These are phyloP conservation scores for Lolium rigidum DNA, from an alignment of 176 grass and related monocot species.

Conservation along the genomic window DNA sequence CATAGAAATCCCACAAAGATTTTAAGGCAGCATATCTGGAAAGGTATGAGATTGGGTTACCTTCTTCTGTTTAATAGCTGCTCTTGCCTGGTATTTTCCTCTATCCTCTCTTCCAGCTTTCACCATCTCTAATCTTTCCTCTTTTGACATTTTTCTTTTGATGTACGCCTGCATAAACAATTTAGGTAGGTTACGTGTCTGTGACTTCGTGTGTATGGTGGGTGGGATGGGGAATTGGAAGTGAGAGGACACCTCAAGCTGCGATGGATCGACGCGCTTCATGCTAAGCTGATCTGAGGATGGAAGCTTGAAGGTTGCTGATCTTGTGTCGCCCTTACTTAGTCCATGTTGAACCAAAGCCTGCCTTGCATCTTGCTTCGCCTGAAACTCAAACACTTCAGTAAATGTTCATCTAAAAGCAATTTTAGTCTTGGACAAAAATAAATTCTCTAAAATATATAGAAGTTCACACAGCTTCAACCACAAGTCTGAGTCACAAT, in stretches of 20 bases:
- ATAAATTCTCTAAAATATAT: not conserved
- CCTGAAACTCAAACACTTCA: conserved; percentile 50
- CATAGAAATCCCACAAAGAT: not conserved
- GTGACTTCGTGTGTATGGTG: not conserved
- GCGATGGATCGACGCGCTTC: conserved; percentile 73
- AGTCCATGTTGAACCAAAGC: conserved; percentile 74
- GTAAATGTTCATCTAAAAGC: conserved; percentile 22
- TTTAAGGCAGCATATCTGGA: not conserved
- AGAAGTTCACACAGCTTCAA: not conserved
- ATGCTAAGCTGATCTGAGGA: conserved; percentile 74
- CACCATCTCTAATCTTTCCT: conserved; percentile 67
- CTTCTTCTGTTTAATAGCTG: conserved; percentile 77
- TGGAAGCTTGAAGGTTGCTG: conserved; percentile 59
- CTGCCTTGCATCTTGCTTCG: conserved; percentile 71
- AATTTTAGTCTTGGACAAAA: not conserved
- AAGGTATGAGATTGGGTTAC: conserved; percentile 25
- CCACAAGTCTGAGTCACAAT: not conserved
- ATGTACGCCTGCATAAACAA: conserved; percentile 55
- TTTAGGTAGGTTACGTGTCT: not conserved
- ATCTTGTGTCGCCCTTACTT: conserved; percentile 45
- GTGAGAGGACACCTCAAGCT: conserved; percentile 55
- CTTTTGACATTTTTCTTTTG: conserved; percentile 68
- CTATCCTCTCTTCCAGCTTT: conserved; percentile 88
- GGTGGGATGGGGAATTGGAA: not conserved
- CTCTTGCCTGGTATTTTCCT: conserved; percentile 56